These are phyloP conservation scores for Triangularia verruculosa DNA, from an alignment of 2,329 filamentous ascomycete genomes.

Conservation along the genomic window DNA sequence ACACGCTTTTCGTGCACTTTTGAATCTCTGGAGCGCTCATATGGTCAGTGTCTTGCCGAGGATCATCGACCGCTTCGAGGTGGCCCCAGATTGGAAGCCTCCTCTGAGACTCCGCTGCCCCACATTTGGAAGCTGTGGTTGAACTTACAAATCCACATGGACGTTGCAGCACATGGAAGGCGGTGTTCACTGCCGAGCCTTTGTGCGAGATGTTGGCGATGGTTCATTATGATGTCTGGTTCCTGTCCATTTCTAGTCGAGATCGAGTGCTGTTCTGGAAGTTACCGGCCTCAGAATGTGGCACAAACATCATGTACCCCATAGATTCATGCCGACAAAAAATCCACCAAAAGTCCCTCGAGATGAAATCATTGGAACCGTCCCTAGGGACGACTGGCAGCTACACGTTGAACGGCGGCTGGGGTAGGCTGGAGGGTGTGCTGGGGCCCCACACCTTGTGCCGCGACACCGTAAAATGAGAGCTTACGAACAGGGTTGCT, in stretches of 20 bases:
- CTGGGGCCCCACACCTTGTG: conserved; percentile 19
- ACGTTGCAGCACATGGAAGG: neutral
- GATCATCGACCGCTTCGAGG: conserved; percentile 13
- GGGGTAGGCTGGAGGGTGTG: neutral
- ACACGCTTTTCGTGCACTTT: neutral
- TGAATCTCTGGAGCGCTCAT: neutral
- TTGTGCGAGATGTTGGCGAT: neutral
- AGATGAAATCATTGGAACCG: neutral
- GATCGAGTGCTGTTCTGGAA: too few relatives aligned
- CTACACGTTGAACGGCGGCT: neutral
- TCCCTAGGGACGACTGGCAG: neutral
- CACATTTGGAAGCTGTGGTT: neutral
- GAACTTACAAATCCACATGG: neutral
- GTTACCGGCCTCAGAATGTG: too few relatives aligned
- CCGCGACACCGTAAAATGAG: conserved; percentile 27
- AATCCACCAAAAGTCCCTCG: neutral
- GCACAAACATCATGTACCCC: neutral
- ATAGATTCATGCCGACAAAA: neutral
- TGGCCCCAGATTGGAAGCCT: conserved; percentile 15
- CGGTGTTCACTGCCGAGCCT: neutral
- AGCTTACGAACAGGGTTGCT: conserved; percentile 22
- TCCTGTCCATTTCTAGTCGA: neutral
- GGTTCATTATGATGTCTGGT: neutral
- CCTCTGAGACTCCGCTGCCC: conserved; percentile 14
- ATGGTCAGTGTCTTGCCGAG: neutral